Evolutionary conservation across 495 filamentous ascomycete genomes (phyloP).

Genomic region (Immersiella caudata): DNA sequence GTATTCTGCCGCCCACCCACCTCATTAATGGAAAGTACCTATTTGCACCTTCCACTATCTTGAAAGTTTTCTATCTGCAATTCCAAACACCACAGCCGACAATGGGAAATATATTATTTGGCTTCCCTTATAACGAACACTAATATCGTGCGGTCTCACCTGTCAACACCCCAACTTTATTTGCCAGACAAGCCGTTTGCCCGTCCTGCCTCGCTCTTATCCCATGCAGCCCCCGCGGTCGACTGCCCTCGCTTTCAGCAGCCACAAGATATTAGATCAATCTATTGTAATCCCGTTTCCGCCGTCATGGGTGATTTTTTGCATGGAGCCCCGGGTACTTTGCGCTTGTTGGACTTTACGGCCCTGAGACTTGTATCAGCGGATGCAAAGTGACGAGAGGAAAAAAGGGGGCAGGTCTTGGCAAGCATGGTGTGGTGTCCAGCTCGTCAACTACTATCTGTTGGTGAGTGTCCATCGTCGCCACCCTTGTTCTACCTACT

Average conservation of each 20-base stretch:
- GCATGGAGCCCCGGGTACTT: too few relatives aligned
- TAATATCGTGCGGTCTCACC: background rate
- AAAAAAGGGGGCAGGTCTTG: slow-evolving; percentile 14
- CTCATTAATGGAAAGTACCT: background rate
- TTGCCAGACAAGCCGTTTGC: background rate
- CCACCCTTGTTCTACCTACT: background rate
- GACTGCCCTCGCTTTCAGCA: background rate
- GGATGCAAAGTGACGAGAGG: background rate
- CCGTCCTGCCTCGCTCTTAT: background rate
- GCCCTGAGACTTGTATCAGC: background rate
- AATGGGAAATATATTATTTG: background rate
- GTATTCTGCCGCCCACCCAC: slow-evolving; percentile 8
- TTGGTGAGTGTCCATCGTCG: background rate
- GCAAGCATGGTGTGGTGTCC: slow-evolving; percentile 7
- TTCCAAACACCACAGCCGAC: background rate
- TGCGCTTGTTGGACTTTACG: too few relatives aligned
- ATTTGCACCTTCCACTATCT: background rate
- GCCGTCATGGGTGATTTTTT: background rate
- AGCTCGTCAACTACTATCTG: background rate
- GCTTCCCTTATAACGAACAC: background rate
- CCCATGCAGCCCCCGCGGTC: background rate
- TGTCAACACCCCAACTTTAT: background rate
- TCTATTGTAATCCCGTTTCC: background rate
- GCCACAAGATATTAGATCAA: slow-evolving; percentile 6
- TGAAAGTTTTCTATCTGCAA: background rate